A percentile compares a stretch with the other conserved stretches of the same genome.
These are phyloP conservation scores for Ehretia macrophylla DNA, from an alignment of 257 asterid genomes.

Conservation along the genomic window DNA sequence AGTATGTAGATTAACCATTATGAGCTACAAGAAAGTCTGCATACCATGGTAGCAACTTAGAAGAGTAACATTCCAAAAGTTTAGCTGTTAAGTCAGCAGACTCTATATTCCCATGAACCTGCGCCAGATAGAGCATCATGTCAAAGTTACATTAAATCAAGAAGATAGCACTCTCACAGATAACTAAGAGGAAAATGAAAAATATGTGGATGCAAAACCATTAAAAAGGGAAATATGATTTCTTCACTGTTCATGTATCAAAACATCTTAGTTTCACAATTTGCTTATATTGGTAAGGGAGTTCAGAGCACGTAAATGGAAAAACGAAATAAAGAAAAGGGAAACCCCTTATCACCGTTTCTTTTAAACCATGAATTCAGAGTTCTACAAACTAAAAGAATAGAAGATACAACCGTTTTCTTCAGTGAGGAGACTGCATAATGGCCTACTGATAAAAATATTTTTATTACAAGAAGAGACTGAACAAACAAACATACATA, in stretches of 20 bases:
- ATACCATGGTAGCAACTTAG: slow-evolving; percentile 82
- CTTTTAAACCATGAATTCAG: no score
- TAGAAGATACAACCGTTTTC: no score
- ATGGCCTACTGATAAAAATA: neutral
- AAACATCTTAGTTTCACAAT: no score
- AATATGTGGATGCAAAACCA: no score
- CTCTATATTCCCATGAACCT: slow-evolving; percentile 52
- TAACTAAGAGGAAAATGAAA: neutral
- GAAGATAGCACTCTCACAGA: neutral
- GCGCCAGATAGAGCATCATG: slow-evolving; percentile 24
- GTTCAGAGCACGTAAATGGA: no score
- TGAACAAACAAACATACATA: slow-evolving; percentile 51
- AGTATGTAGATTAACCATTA: neutral
- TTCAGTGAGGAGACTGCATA: no score
- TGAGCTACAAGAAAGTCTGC: slow-evolving; percentile 7
- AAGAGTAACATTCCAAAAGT: slow-evolving; percentile 73
- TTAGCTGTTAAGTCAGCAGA: slow-evolving; percentile 39
- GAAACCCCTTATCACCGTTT: no score
- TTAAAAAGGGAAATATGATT: no score
- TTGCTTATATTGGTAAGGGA: no score
- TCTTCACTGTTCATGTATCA: no score
- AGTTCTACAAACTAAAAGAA: no score
- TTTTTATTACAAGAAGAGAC: slow-evolving; percentile 4
- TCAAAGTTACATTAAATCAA: slow-evolving; percentile 8
- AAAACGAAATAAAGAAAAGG: no score